Conservation (phyloP, 345 rosid genomes). For the Pseudoturritis turrita region DNA sequence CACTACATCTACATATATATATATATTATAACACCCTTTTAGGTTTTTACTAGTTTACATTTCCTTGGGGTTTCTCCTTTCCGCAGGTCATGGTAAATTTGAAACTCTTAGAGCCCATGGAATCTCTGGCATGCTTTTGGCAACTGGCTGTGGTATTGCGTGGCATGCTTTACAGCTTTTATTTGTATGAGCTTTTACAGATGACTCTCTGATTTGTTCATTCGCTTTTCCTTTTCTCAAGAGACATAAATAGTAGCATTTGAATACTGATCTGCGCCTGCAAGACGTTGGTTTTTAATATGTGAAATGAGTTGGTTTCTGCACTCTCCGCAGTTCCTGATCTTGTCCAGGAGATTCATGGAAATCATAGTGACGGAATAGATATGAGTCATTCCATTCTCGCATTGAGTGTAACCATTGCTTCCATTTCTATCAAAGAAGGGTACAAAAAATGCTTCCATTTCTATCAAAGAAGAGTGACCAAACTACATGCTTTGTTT, state of each 20-base stretch:
- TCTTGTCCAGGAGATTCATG: slow-evolving; percentile 21
- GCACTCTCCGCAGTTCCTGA: slow-evolving; percentile 49
- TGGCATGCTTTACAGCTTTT: slow-evolving; percentile 82
- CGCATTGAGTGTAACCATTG: slow-evolving; percentile 69
- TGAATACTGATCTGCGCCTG: not conserved
- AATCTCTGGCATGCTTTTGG: slow-evolving; percentile 90
- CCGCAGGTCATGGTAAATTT: slow-evolving; percentile 84
- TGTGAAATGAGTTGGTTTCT: not conserved
- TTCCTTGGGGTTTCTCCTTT: not conserved
- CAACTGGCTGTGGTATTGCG: slow-evolving; percentile 81
- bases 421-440: slow-evolving; percentile 80
- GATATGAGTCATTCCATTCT: slow-evolving; percentile 77
- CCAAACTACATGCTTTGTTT: too few relatives aligned
- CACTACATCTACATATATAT: not conserved
- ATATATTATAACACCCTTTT: too few relatives aligned
- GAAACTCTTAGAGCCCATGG: slow-evolving; percentile 92
- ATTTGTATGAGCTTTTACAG: slow-evolving; percentile 34
- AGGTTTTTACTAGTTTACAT: not conserved
- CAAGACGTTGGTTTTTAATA: not conserved
- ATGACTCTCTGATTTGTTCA: not conserved
- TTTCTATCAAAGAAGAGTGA: too few relatives aligned
- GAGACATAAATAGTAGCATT: not conserved
- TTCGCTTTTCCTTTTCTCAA: not conserved
- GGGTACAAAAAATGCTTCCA: slow-evolving; percentile 48
- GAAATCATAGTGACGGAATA: slow-evolving; percentile 50